Percentiles rank a stretch among this genome's conserved stretches.
These are phyloP conservation scores for Phytophthora quininea DNA, from an alignment of 352 stramenopile species.

Conservation along the genomic window DNA sequence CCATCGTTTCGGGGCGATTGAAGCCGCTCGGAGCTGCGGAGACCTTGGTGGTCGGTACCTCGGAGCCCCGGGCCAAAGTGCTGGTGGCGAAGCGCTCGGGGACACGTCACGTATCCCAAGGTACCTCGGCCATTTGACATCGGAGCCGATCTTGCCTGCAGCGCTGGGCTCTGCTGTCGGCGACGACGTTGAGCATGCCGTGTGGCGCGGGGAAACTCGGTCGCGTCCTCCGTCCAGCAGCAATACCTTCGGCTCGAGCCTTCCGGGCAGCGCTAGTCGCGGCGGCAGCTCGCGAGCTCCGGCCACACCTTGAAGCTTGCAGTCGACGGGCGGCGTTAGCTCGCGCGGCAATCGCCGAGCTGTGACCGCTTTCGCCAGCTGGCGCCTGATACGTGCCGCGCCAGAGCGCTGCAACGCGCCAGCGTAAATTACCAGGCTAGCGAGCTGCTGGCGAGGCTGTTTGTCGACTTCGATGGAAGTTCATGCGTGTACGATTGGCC, in stretches of 20 bases:
- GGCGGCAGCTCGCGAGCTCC: conserved; percentile 2
- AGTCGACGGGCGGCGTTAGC: conserved; percentile 19
- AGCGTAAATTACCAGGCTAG: conserved; percentile 21
- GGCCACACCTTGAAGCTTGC: conserved; percentile 20
- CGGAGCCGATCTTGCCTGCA: neutral
- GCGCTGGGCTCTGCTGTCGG: conserved; percentile 3
- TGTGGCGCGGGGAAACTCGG: neutral
- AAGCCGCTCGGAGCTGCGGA: neutral
- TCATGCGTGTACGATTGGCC: neutral
- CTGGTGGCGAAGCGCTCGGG: conserved; percentile 21
- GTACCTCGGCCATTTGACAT: conserved; percentile 27
- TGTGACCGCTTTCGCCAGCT: conserved; percentile 31
- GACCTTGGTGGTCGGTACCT: conserved; percentile 27
- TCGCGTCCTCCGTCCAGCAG: neutral
- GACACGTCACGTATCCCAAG: conserved; percentile 33
- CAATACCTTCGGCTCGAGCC: neutral
- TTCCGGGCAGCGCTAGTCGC: neutral
- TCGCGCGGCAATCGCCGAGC: conserved; percentile 27
- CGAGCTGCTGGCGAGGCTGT: neutral
- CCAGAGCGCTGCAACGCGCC: conserved; percentile 21
- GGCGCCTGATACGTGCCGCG: conserved; percentile 37
- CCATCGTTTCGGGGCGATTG: neutral
- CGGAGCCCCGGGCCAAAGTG: conserved; percentile 7
- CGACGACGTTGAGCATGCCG: neutral
- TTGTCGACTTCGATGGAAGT: neutral